phyloP scores from a whole-genome alignment of 148 eudicot genomes.

The Pouteria glomerata region DNA sequence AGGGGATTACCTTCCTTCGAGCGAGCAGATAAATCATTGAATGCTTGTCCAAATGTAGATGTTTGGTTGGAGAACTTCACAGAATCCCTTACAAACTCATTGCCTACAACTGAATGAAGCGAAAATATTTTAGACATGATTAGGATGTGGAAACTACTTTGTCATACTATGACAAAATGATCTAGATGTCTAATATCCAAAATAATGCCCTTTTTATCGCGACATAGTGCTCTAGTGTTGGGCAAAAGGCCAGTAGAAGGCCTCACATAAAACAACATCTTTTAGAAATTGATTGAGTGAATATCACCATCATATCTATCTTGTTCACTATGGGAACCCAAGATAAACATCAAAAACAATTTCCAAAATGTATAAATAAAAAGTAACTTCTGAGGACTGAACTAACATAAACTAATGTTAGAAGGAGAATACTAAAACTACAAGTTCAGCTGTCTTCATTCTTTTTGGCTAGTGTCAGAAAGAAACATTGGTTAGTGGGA shows the following conservation, averaged over 20 bases:
- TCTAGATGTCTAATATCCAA: not conserved
- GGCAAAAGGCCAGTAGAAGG: not conserved
- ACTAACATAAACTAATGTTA: too few species aligned
- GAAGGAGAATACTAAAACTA: too few species aligned
- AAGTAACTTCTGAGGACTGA: too few species aligned
- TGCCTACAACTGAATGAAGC: constrained; percentile 52
- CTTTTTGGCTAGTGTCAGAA: too few species aligned
- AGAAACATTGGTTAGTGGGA: too few species aligned
- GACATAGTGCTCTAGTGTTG: not conserved
- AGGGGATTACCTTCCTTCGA: constrained; percentile 48
- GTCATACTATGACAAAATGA: not conserved
- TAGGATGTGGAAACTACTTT: not conserved
- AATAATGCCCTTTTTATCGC: not conserved
- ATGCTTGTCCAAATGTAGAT: constrained; percentile 49
- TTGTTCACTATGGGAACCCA: not conserved
- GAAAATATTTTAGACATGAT: not conserved
- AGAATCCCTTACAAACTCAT: constrained; percentile 68
- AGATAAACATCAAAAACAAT: not conserved
- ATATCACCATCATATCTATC: not conserved
- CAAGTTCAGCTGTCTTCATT: too few species aligned
- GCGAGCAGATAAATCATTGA: constrained; percentile 45
- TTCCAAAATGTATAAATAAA: not conserved
- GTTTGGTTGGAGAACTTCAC: constrained; percentile 62
- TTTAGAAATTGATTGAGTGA: not conserved
- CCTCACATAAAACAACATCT: not conserved